Evolutionary conservation across 805 yeast species (phyloP).

Genomic region (Cyberlindnera lachancei): DNA sequence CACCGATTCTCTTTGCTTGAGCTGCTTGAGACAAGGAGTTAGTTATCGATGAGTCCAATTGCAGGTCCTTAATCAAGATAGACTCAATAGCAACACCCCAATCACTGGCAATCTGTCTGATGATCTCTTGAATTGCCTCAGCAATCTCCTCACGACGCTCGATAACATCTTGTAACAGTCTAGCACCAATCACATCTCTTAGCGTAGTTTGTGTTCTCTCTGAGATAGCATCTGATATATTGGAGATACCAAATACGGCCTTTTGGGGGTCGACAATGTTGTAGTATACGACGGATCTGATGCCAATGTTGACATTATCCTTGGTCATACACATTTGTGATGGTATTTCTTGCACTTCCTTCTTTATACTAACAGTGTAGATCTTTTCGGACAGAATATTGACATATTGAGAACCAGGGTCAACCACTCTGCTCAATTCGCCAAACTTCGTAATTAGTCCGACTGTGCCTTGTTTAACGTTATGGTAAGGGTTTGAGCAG

Average conservation of each 20-base stretch:
- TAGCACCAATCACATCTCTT: constrained; percentile 63
- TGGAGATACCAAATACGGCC: constrained; percentile 50
- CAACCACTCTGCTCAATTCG: constrained; percentile 53
- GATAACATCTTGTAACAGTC: constrained; percentile 61
- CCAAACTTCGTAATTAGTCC: constrained; percentile 65
- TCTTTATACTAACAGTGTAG: constrained; percentile 42
- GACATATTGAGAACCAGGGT: constrained; percentile 60
- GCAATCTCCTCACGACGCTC: constrained; percentile 70
- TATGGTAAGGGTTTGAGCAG: constrained; percentile 49
- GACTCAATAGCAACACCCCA: constrained; percentile 71
- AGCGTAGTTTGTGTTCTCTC: constrained; percentile 70
- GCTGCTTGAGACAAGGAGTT: constrained; percentile 65
- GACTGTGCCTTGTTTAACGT: constrained; percentile 59
- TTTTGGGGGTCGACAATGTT: constrained; percentile 61
- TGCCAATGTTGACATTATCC: constrained; percentile 56
- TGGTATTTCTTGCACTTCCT: constrained; percentile 56
- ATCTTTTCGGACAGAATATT: constrained; percentile 59
- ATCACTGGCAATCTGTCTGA: constrained; percentile 50
- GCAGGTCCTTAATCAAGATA: constrained; percentile 59
- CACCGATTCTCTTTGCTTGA: constrained; percentile 70
- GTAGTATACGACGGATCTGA: constrained; percentile 61
- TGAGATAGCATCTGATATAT: constrained; percentile 46
- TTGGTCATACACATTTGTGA: constrained; percentile 64
- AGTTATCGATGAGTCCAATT: constrained; percentile 46
- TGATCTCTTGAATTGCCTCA: constrained; percentile 51